Conservation (phyloP, 1,284 basidiomycete genomes). For the Butyriboletus appendiculatus region DNA sequence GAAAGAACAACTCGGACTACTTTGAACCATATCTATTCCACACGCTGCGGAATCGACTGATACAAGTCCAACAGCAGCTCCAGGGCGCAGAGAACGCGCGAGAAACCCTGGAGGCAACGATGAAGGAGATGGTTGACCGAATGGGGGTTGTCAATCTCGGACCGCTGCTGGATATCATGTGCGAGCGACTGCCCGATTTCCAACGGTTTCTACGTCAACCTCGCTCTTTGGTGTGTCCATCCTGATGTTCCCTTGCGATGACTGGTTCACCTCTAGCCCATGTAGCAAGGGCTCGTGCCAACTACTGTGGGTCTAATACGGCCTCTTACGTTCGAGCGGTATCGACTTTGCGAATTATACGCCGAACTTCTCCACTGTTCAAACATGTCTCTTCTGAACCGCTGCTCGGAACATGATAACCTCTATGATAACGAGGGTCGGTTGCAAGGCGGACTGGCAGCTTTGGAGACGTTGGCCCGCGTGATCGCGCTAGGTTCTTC, state of each 20-base stretch:
- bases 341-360: conserved; percentile 96
- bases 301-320: conserved; percentile 71
- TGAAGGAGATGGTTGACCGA: conserved; percentile 85
- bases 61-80: conserved; percentile 79
- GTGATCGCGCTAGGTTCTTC: conserved; percentile 68
- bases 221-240: conserved; percentile 65
- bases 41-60: conserved; percentile 87
- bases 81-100: conserved; percentile 60
- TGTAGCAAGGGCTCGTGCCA: conserved; percentile 61
- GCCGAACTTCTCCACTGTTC: conserved; percentile 98
- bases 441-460: conserved; percentile 77
- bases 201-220: conserved; percentile 75
- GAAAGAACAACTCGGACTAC: conserved; percentile 99
- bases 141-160: conserved; percentile 96
- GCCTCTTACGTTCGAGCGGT: conserved; percentile 93
- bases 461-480: conserved; percentile 80
- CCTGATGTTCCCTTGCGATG: conserved; percentile 2
- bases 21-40: conserved; percentile 99
- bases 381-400: conserved; percentile 96
- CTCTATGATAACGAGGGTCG: conserved; percentile 82
- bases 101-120: conserved; percentile 74
- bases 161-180: conserved; percentile 78
- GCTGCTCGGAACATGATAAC: conserved; percentile 64
- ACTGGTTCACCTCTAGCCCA: conserved; percentile 5
- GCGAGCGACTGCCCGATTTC: conserved; percentile 69